These are phyloP conservation scores for Epichloe elymi DNA, from an alignment of 2,329 filamentous ascomycete genomes.

Conservation along the genomic window DNA sequence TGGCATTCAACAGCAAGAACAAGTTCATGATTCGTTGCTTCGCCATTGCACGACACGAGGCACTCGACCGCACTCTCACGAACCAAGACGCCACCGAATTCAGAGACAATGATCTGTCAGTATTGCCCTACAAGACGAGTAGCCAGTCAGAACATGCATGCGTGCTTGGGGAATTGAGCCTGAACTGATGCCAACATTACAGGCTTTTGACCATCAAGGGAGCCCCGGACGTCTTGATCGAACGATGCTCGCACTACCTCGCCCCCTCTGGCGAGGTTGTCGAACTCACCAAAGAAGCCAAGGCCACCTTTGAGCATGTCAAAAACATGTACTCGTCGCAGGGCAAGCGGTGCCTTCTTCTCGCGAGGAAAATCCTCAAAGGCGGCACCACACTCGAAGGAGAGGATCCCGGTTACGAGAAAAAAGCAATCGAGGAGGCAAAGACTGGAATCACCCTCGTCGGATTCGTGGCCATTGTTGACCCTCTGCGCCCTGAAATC, in stretches of 20 bases:
- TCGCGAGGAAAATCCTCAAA: slow-evolving; percentile 46
- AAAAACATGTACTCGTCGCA: slow-evolving; percentile 58
- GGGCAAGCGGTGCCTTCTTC: slow-evolving; percentile 53
- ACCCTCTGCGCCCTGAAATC: slow-evolving; percentile 64
- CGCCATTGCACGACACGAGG: slow-evolving; percentile 24
- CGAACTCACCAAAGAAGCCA: slow-evolving; percentile 32
- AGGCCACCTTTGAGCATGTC: slow-evolving; percentile 36
- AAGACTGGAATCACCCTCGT: slow-evolving; percentile 51
- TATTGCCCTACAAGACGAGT: neutral
- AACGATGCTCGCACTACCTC: slow-evolving; percentile 45
- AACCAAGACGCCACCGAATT: slow-evolving; percentile 21
- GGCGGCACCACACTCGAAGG: slow-evolving; percentile 24
- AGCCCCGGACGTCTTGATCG: slow-evolving; percentile 60
- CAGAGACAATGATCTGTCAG: slow-evolving; percentile 24
- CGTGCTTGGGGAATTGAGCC: too few relatives aligned
- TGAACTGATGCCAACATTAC: neutral
- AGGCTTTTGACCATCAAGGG: slow-evolving; percentile 64
- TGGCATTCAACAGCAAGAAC: slow-evolving; percentile 72
- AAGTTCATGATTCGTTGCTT: slow-evolving; percentile 66
- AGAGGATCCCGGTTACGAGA: slow-evolving; percentile 32
- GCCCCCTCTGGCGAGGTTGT: slow-evolving; percentile 39
- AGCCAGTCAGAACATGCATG: too few relatives aligned
- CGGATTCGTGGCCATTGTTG: slow-evolving; percentile 65
- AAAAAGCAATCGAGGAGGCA: slow-evolving; percentile 41
- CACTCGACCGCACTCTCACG: slow-evolving; percentile 23